phyloP scores from a whole-genome alignment of 495 filamentous ascomycete genomes.

The Xanthoparmelia taractica region DNA sequence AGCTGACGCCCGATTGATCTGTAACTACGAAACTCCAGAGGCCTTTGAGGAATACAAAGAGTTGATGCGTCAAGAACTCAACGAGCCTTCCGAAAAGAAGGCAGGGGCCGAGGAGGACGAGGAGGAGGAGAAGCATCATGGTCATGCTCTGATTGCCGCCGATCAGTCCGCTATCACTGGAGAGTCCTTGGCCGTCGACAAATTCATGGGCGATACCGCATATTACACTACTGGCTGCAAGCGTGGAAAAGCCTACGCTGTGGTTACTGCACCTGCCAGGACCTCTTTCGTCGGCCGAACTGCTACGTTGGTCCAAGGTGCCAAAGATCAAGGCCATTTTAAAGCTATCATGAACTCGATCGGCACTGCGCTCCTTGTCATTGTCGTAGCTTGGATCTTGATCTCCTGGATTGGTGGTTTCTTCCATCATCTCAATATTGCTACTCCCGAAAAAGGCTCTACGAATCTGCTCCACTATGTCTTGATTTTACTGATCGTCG shows the following conservation, averaged over 20 bases:
- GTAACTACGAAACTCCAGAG: constrained; percentile 62
- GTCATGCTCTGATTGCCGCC: constrained; percentile 56
- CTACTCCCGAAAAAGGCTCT: constrained; percentile 49
- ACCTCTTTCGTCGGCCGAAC: constrained; percentile 68
- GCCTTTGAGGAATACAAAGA: constrained; percentile 66
- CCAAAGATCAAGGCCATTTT: constrained; percentile 67
- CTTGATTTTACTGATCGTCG: constrained; percentile 76
- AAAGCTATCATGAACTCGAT: constrained; percentile 79
- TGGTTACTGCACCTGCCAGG: constrained; percentile 55
- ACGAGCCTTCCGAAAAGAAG: constrained; percentile 58
- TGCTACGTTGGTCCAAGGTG: constrained; percentile 61
- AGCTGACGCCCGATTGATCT: constrained; percentile 68
- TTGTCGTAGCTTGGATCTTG: constrained; percentile 67
- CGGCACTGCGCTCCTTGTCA: constrained; percentile 56
- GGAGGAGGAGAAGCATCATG: constrained; percentile 49
- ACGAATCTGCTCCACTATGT: constrained; percentile 52
- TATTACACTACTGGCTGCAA: constrained; percentile 77
- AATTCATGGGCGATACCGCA: constrained; percentile 63
- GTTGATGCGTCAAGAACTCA: constrained; percentile 47
- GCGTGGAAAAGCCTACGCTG: constrained; percentile 65
- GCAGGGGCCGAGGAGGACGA: constrained; percentile 52
- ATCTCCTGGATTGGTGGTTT: constrained; percentile 68
- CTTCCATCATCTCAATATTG: constrained; percentile 62
- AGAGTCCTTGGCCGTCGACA: constrained; percentile 70
- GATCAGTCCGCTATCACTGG: constrained; percentile 73